Percentiles rank a stretch among this genome's conserved stretches.
Conservation (phyloP, 495 filamentous ascomycete genomes). For the Platismatia glauca region DNA sequence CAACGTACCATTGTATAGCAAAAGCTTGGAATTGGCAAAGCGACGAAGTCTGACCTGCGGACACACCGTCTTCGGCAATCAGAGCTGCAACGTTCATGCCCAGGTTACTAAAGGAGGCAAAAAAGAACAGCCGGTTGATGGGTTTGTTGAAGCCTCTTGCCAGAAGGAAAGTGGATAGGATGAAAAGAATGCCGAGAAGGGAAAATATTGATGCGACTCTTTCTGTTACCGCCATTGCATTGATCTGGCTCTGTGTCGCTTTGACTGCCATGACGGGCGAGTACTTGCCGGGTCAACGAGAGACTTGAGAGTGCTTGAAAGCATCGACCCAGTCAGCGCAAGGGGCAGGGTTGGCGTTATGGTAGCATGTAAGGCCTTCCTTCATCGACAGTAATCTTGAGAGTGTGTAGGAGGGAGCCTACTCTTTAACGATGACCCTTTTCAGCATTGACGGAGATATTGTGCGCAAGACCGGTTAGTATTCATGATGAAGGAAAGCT, state of each 20-base stretch:
- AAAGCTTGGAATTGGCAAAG: conserved; percentile 73
- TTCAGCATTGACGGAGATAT: neutral
- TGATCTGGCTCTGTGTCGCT: conserved; percentile 14
- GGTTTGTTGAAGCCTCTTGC: conserved; percentile 63
- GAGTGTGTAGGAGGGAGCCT: neutral
- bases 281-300: neutral
- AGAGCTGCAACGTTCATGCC: conserved; percentile 72
- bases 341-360: neutral
- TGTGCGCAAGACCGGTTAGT: neutral
- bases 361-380: neutral
- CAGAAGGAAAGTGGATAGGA: conserved; percentile 60
- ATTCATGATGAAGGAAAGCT: neutral
- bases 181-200: conserved; percentile 60
- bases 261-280: conserved; percentile 10
- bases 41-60: conserved; percentile 34
- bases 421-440: neutral
- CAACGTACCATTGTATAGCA: conserved; percentile 60
- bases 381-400: neutral
- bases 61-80: conserved; percentile 53
- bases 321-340: neutral
- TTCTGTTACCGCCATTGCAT: conserved; percentile 54
- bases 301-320: neutral
- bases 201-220: conserved; percentile 62
- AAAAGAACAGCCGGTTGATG: conserved; percentile 84
- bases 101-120: conserved; percentile 76